Conservation (phyloP, 2,329 filamentous ascomycete genomes). For the Fusarium nurragi region DNA sequence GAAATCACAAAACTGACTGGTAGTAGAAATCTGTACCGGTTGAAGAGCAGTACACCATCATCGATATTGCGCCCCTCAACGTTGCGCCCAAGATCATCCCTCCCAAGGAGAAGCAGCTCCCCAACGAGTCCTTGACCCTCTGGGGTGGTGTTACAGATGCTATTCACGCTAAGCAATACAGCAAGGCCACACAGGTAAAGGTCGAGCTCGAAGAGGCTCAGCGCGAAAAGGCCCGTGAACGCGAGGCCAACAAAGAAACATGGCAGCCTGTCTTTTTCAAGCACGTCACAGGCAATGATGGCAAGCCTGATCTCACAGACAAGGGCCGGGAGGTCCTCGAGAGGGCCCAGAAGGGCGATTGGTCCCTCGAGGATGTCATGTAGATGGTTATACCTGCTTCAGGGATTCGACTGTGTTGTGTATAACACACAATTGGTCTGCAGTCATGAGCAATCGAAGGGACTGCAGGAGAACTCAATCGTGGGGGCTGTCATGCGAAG, state of each 20-base stretch:
- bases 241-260: conserved; percentile 72
- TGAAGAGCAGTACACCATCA: conserved; percentile 76
- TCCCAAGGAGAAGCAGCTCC: conserved; percentile 78
- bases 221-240: conserved; percentile 81
- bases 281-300: conserved; percentile 64
- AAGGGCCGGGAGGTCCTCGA: conserved; percentile 62
- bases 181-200: conserved; percentile 85
- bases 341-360: conserved; percentile 63
- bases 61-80: conserved; percentile 85
- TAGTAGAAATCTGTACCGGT: conserved; percentile 55
- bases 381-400: conserved; percentile 8
- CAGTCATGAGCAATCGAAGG: background rate
- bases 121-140: conserved; percentile 88
- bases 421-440: background rate
- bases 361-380: conserved; percentile 58
- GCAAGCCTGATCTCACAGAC: conserved; percentile 64
- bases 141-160: conserved; percentile 90
- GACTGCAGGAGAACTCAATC: conserved; percentile 6
- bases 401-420: background rate
- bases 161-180: conserved; percentile 84
- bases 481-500: conserved; percentile 36
- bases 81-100: conserved; percentile 84
- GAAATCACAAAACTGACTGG: conserved; percentile 8
- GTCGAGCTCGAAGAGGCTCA: conserved; percentile 92
- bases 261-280: conserved; percentile 93